A percentile compares a stretch with the other conserved stretches of the same genome.
Conservation (phyloP, 257 asterid genomes). For the Solanum chaucha region DNA sequence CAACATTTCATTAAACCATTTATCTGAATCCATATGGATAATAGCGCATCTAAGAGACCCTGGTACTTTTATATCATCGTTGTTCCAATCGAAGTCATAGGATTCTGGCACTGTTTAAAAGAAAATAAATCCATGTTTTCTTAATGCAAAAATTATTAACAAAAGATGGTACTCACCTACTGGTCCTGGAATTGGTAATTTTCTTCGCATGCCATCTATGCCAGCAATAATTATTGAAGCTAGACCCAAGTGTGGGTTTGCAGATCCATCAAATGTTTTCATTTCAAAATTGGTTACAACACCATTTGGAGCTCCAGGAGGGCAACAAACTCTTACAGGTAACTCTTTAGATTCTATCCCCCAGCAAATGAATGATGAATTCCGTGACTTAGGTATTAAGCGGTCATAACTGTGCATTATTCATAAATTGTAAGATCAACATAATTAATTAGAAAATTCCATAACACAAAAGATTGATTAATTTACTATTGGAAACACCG, state of each 20-base stretch:
- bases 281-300: slow-evolving; percentile 73
- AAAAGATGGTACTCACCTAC: slow-evolving; percentile 37
- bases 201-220: slow-evolving; percentile 58
- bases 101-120: slow-evolving; percentile 53
- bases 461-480: too few relatives aligned
- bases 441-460: too few relatives aligned
- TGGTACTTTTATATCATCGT: slow-evolving; percentile 36
- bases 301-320: slow-evolving; percentile 75
- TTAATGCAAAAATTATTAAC: background rate
- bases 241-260: slow-evolving; percentile 80
- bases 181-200: slow-evolving; percentile 51
- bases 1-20: slow-evolving; percentile 40
- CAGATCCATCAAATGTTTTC: slow-evolving; percentile 73
- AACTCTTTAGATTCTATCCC: slow-evolving; percentile 76
- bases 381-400: slow-evolving; percentile 68
- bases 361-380: slow-evolving; percentile 92
- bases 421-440: too few relatives aligned
- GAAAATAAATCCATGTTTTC: background rate
- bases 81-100: slow-evolving; percentile 39
- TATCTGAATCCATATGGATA: slow-evolving; percentile 60
- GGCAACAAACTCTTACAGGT: slow-evolving; percentile 64
- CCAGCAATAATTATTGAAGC: slow-evolving; percentile 76
- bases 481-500: too few relatives aligned
- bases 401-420: slow-evolving; percentile 66
- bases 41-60: slow-evolving; percentile 59